phyloP scores from a whole-genome alignment of 129 eudicot genomes.

The Flaveria ramosissima region DNA sequence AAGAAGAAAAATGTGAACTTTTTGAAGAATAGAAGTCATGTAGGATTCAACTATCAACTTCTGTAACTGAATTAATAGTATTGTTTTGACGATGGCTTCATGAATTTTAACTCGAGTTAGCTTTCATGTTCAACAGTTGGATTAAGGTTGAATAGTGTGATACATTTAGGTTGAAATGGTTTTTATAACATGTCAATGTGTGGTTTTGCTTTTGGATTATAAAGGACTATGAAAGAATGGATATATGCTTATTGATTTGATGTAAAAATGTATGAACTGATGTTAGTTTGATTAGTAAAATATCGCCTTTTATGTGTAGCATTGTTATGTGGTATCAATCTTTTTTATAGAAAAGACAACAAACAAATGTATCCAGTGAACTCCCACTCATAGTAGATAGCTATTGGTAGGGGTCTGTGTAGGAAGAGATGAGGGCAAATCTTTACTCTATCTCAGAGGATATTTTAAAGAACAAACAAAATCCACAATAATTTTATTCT shows the following conservation, averaged over 20 bases:
- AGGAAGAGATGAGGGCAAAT: no score
- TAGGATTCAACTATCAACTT: not conserved
- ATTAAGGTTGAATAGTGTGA: not conserved
- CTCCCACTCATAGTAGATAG: no score
- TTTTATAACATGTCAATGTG: not conserved
- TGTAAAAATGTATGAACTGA: not conserved
- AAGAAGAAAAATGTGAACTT: not conserved
- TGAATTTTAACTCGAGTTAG: not conserved
- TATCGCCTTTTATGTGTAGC: no score
- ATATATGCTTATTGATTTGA: not conserved
- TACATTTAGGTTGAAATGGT: not conserved
- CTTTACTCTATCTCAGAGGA: no score
- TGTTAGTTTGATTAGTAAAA: not conserved
- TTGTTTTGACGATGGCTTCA: not conserved
- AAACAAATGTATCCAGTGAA: no score
- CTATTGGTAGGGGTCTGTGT: no score
- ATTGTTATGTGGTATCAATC: no score
- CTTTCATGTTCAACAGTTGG: not conserved
- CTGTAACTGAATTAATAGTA: not conserved
- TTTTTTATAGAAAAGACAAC: no score
- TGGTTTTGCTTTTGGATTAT: constrained; percentile 1
- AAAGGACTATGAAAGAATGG: not conserved
- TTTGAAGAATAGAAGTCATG: not conserved
- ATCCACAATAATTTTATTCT: no score
- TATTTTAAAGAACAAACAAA: no score